Percentiles rank a stretch among this genome's conserved stretches.
These are phyloP conservation scores for Backusella luteola DNA, from an alignment of 192 early-diverging fungal species.

Conservation along the genomic window DNA sequence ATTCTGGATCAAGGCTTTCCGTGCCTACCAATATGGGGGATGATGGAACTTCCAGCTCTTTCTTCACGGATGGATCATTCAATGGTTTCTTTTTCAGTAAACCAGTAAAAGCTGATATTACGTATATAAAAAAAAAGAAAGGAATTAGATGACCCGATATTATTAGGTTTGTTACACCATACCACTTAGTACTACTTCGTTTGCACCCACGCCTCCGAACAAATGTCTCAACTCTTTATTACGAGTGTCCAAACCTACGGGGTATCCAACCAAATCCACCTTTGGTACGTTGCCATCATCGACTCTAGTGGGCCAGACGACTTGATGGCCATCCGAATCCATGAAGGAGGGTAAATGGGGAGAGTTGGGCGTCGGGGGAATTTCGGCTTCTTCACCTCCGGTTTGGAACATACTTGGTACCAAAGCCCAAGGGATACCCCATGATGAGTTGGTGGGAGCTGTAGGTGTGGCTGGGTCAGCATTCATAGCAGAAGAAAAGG, in stretches of 20 bases:
- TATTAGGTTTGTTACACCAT: slow-evolving; percentile 18
- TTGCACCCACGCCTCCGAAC: slow-evolving; percentile 23
- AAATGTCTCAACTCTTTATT: slow-evolving; percentile 35
- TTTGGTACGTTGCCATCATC: slow-evolving; percentile 24
- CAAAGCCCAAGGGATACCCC: slow-evolving; percentile 40
- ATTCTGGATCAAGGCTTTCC: slow-evolving; percentile 16
- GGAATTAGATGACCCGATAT: background rate
- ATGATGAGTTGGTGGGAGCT: slow-evolving; percentile 1
- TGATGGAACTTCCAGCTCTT: background rate
- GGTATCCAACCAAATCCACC: slow-evolving; percentile 23
- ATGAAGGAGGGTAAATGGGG: background rate
- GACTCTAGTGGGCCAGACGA: slow-evolving; percentile 30
- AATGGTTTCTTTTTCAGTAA: slow-evolving; percentile 28
- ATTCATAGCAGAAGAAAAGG: background rate
- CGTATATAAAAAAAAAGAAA: background rate
- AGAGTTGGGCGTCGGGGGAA: background rate
- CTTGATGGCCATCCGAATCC: slow-evolving; percentile 15
- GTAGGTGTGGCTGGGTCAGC: background rate
- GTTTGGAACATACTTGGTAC: slow-evolving; percentile 39
- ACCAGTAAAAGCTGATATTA: slow-evolving; percentile 15
- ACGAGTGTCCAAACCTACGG: slow-evolving; percentile 10
- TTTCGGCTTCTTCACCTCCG: slow-evolving; percentile 3
- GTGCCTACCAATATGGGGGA: background rate
- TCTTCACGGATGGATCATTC: background rate
- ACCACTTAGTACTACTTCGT: slow-evolving; percentile 39